Evolutionary conservation across 2,329 filamentous ascomycete species (phyloP).

Genomic region (Pyrenophora tritici-repentis): DNA sequence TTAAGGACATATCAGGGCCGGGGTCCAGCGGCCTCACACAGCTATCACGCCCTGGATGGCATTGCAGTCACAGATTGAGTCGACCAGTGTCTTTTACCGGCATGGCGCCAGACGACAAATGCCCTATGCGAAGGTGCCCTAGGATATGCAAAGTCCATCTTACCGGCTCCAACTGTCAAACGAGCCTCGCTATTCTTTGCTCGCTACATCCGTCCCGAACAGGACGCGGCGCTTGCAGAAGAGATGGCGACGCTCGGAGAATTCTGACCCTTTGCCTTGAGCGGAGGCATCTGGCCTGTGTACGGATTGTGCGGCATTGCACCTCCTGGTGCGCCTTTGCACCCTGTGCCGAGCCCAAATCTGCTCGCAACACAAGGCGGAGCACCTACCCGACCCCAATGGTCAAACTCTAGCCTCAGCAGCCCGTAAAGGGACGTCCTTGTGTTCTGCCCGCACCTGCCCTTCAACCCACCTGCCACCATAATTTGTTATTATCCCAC

Average conservation of each 20-base stretch:
- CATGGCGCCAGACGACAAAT: constrained; percentile 4
- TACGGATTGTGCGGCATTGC: constrained; percentile 17
- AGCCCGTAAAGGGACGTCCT: constrained; percentile 1
- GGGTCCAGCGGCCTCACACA: constrained; percentile 8
- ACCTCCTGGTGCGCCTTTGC: neutral
- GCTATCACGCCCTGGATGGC: constrained; percentile 8
- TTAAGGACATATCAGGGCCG: constrained; percentile 34
- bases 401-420: constrained; percentile 3
- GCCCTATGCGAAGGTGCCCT: constrained; percentile 3
- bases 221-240: constrained; percentile 9
- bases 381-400: constrained; percentile 6
- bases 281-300: constrained; percentile 2
- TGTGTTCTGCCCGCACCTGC: constrained; percentile 2
- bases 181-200: constrained; percentile 21
- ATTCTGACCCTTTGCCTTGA: no score
- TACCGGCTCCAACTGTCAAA: constrained; percentile 15
- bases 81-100: constrained; percentile 12
- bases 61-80: constrained; percentile 17
- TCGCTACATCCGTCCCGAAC: constrained; percentile 6
- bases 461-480: neutral
- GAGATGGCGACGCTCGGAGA: no score
- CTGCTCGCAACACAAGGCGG: constrained; percentile 17
- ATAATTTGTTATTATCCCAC: neutral
- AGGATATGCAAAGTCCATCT: constrained; percentile 17
- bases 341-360: constrained; percentile 16